A percentile compares a stretch with the other conserved stretches of the same genome.
Evolutionary conservation across 345 rosid species (phyloP).

Genomic region (Dipteronia sinensis): DNA sequence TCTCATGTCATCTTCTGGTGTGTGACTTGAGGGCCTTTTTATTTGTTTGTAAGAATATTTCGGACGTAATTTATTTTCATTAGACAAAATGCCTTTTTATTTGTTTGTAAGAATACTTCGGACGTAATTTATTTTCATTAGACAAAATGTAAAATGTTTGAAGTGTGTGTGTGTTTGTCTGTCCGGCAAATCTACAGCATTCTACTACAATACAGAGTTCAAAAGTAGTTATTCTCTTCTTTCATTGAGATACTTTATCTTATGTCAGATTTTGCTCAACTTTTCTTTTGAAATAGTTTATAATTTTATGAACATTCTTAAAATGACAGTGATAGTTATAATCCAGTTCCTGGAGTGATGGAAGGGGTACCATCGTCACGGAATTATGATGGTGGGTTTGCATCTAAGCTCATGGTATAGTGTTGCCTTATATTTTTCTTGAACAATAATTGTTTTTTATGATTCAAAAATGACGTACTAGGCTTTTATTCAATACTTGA

Average conservation of each 20-base stretch:
- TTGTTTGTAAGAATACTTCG: neutral
- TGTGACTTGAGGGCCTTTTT: neutral
- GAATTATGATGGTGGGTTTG: slow-evolving; percentile 79
- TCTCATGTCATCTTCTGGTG: neutral
- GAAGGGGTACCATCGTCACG: slow-evolving; percentile 87
- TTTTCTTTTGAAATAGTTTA: neutral
- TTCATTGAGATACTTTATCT: neutral
- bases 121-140: neutral
- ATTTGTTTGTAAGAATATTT: neutral
- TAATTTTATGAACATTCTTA: slow-evolving; percentile 15
- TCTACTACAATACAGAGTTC: neutral
- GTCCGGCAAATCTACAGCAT: neutral
- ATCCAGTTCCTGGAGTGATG: slow-evolving; percentile 99
- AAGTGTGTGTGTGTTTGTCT: too few species aligned
- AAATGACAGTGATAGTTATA: slow-evolving; percentile 73
- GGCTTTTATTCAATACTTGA: slow-evolving; percentile 10
- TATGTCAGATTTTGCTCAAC: neutral
- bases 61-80: neutral
- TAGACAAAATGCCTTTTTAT: neutral
- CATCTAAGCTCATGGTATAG: slow-evolving; percentile 81
- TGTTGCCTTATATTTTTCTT: neutral
- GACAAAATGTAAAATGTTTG: too few species aligned
- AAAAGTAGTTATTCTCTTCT: neutral
- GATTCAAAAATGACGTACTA: neutral
- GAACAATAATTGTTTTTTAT: neutral